These are phyloP conservation scores for Yamadazyma buinensis DNA, from an alignment of 1,139 yeast genomes.

Conservation along the genomic window DNA sequence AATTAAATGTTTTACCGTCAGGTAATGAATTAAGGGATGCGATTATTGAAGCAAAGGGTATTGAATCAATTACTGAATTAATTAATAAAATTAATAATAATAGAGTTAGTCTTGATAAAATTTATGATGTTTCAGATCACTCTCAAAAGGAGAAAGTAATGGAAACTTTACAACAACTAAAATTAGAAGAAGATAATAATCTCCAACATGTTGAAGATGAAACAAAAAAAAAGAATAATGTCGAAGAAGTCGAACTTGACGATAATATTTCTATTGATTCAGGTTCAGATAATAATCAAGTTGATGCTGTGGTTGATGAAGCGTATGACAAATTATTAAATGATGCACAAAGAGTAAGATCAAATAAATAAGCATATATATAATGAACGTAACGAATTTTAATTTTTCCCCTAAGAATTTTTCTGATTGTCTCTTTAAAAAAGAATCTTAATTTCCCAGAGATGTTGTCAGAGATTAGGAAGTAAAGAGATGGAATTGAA, in stretches of 20 bases:
- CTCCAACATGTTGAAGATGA: conserved; percentile 2
- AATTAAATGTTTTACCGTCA: conserved; percentile 53
- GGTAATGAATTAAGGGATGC: conserved; percentile 78
- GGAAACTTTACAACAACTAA: conserved; percentile 10
- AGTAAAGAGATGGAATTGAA: too few species aligned
- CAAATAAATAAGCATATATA: conserved; percentile 20
- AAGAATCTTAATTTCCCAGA: too few species aligned
- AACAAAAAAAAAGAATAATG: conserved; percentile 1
- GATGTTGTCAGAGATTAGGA: too few species aligned
- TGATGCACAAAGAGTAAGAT: conserved; percentile 61
- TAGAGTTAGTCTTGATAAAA: conserved; percentile 51
- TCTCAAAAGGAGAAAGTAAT: conserved; percentile 10
- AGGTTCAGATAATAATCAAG: conserved; percentile 12
- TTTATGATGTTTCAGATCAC: conserved; percentile 31
- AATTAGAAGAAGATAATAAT: conserved; percentile 11
- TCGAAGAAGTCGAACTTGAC: background rate
- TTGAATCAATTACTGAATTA: conserved; percentile 65
- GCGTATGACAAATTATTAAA: conserved; percentile 68
- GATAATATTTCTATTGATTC: conserved; percentile 35
- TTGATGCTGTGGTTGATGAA: conserved; percentile 52
- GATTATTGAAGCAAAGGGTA: conserved; percentile 73
- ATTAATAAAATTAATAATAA: conserved; percentile 61
- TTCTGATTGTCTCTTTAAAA: too few species aligned
- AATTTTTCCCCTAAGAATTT: too few species aligned
- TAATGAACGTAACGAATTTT: conserved; percentile 1